Evolutionary conservation across 345 rosid species (phyloP).

Genomic region (Boechera retrofracta): DNA sequence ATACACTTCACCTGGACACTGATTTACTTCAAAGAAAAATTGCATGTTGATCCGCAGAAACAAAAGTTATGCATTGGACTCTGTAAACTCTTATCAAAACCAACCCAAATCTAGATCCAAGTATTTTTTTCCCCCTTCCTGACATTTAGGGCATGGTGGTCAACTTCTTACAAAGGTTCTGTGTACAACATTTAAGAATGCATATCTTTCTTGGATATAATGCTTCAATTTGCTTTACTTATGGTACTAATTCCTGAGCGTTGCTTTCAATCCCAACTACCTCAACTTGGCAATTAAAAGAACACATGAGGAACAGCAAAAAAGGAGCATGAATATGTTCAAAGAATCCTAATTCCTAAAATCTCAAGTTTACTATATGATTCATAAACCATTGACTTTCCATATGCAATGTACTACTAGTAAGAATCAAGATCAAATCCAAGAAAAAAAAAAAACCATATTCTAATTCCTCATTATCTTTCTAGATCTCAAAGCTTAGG

Average conservation of each 20-base stretch:
- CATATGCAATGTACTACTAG: slow-evolving; percentile 27
- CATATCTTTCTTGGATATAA: slow-evolving; percentile 42
- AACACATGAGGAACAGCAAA: background rate
- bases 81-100: slow-evolving; percentile 25
- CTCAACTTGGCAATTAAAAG: slow-evolving; percentile 15
- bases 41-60: slow-evolving; percentile 20
- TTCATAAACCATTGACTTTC: slow-evolving; percentile 18
- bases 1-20: slow-evolving; percentile 34
- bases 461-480: slow-evolving; percentile 1
- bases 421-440: background rate
- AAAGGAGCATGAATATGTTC: slow-evolving; percentile 20
- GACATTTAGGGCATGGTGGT: slow-evolving; percentile 25
- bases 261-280: slow-evolving; percentile 22
- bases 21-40: slow-evolving; percentile 7
- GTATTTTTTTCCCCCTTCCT: slow-evolving; percentile 22
- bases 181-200: slow-evolving; percentile 13
- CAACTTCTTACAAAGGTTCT: slow-evolving; percentile 14
- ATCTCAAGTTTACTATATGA: slow-evolving; percentile 16
- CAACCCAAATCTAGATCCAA: slow-evolving; percentile 19
- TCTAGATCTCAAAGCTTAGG: slow-evolving; percentile 23
- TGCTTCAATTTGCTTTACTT: slow-evolving; percentile 27
- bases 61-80: slow-evolving; percentile 35
- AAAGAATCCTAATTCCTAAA: slow-evolving; percentile 7
- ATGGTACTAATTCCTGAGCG: background rate
- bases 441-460: background rate